Evolutionary conservation across 2,329 filamentous ascomycete genomes (phyloP).

Genomic region (Exophiala sideris): DNA sequence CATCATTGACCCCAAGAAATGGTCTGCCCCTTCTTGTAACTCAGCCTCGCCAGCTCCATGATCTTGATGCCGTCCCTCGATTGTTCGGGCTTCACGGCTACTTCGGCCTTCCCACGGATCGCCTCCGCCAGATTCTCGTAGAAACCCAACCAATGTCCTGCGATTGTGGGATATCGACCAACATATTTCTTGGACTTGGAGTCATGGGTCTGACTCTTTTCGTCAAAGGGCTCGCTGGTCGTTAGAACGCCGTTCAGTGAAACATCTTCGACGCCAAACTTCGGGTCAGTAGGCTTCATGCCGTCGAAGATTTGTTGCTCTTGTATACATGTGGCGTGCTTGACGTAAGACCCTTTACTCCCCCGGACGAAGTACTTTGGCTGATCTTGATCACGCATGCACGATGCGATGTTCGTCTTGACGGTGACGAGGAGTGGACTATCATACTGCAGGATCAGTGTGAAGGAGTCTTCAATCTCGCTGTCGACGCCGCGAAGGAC

Average conservation of each 20-base stretch:
- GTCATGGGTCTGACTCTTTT: conserved; percentile 6
- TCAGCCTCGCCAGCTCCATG: conserved; percentile 22
- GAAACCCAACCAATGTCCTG: conserved; percentile 22
- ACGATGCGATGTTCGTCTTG: conserved; percentile 65
- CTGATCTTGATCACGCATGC: conserved; percentile 64
- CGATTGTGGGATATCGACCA: conserved; percentile 16
- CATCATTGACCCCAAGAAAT: conserved; percentile 10
- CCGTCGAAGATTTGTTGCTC: conserved; percentile 69
- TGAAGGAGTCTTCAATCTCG: conserved; percentile 49
- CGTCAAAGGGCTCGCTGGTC: conserved; percentile 8
- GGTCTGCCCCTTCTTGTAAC: conserved; percentile 3
- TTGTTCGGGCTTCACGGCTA: conserved; percentile 17
- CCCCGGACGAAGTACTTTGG: conserved; percentile 74
- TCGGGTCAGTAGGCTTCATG: conserved; percentile 55
- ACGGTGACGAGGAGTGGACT: conserved; percentile 62
- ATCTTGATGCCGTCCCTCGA: conserved; percentile 18
- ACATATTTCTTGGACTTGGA: conserved; percentile 4
- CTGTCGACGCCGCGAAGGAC: conserved; percentile 60
- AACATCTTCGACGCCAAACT: conserved; percentile 62
- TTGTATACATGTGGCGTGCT: conserved; percentile 53
- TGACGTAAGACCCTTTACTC: conserved; percentile 69
- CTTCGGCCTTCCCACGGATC: conserved; percentile 2
- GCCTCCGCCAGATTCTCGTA: conserved; percentile 20
- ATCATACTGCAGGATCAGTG: conserved; percentile 64
- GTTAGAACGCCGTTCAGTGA: conserved; percentile 57